phyloP scores from a whole-genome alignment of 495 filamentous ascomycete species.

The Annulohypoxylon nitens region DNA sequence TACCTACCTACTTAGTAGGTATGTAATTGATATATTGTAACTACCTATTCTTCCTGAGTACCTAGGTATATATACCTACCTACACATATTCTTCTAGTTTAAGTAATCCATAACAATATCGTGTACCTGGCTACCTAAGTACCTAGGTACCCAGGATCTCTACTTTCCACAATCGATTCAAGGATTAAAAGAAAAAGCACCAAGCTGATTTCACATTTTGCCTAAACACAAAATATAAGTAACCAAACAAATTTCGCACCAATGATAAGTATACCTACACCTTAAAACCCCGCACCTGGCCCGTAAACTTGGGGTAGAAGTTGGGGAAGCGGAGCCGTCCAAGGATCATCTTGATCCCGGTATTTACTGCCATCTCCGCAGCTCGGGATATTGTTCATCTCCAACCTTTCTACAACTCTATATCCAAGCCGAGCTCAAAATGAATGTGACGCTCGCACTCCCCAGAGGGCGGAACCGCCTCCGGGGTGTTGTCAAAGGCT shows the following conservation, averaged over 20 bases:
- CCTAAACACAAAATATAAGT: conserved; percentile 10
- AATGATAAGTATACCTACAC: conserved; percentile 12
- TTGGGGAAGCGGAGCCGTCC: conserved; percentile 34
- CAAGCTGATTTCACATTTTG: conserved; percentile 4
- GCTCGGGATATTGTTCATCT: conserved; percentile 32
- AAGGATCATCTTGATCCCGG: conserved; percentile 19
- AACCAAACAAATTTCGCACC: conserved; percentile 21
- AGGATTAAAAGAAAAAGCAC: background rate
- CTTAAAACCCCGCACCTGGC: conserved; percentile 3
- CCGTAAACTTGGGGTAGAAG: conserved; percentile 23
- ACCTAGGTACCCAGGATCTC: too few species aligned
- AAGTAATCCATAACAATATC: too few species aligned
- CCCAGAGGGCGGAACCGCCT: background rate
- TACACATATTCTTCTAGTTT: too few species aligned
- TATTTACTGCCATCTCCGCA: conserved; percentile 21
- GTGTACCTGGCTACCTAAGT: too few species aligned
- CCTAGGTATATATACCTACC: too few species aligned
- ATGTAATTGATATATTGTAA: too few species aligned
- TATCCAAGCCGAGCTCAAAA: conserved; percentile 14
- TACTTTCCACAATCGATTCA: background rate
- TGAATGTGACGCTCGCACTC: conserved; percentile 9
- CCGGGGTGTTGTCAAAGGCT: background rate
- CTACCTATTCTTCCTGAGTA: too few species aligned
- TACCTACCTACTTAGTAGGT: too few species aligned
- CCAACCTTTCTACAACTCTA: background rate